A percentile compares a stretch with the other conserved stretches of the same genome.
Conservation (phyloP, 306 rosid genomes). For the Cicer pinnatifidum region DNA sequence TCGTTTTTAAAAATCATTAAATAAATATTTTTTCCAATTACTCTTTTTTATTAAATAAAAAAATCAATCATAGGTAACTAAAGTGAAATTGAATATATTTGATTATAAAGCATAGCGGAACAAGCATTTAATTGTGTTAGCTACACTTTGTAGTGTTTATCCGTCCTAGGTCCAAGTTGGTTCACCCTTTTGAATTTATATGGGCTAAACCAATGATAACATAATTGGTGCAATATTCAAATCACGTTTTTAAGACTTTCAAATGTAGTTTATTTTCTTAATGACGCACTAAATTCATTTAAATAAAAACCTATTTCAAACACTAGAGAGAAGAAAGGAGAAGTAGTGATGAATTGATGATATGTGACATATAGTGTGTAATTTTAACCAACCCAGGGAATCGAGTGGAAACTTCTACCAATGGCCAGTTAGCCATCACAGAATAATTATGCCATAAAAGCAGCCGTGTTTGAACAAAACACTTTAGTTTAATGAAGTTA, state of each 20-base stretch:
- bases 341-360: not conserved
- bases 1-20: no score
- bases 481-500: slow-evolving; percentile 31
- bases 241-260: not conserved
- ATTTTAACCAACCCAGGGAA: slow-evolving; percentile 45
- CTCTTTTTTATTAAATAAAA: no score
- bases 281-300: not conserved
- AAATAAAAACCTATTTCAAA: not conserved
- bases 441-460: not conserved
- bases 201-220: not conserved
- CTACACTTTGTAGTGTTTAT: not conserved
- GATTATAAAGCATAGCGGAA: no score
- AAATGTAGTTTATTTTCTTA: not conserved
- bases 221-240: no score
- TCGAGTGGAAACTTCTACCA: slow-evolving; percentile 6
- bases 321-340: not conserved
- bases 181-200: not conserved
- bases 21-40: no score
- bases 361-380: slow-evolving; percentile 16
- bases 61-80: no score
- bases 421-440: slow-evolving; percentile 20
- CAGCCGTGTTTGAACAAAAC: slow-evolving; percentile 53
- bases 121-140: slow-evolving; percentile 5
- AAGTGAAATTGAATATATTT: no score
- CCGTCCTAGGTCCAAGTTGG: not conserved